Conservation (phyloP, 352 stramenopile species). For the Blastocystis sp. region DNA sequence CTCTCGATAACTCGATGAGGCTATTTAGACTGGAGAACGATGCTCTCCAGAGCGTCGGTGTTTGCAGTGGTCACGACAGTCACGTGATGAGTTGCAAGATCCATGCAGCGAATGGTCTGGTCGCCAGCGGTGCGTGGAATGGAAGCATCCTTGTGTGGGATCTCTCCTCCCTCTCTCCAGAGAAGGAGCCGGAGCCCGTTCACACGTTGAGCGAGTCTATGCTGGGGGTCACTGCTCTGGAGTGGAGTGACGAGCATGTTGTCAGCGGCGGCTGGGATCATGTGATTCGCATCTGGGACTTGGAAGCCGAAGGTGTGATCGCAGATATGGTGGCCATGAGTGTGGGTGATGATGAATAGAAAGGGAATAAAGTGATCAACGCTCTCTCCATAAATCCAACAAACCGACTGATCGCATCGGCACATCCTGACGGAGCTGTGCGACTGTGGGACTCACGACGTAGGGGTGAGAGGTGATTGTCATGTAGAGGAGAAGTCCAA, state of each 20-base stretch:
- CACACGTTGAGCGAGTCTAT: not conserved
- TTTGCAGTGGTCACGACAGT: not conserved
- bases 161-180: not conserved
- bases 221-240: not conserved
- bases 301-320: constrained; percentile 52
- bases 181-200: not conserved
- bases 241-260: not conserved
- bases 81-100: constrained; percentile 15
- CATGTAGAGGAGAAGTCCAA: constrained; percentile 53
- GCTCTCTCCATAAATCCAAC: not conserved
- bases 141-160: constrained; percentile 42
- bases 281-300: constrained; percentile 46
- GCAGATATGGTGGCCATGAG: not conserved
- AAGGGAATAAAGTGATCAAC: constrained; percentile 58
- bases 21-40: not conserved
- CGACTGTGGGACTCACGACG: constrained; percentile 47
- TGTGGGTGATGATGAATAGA: not conserved
- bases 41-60: not conserved
- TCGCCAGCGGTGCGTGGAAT: constrained; percentile 27
- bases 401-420: not conserved
- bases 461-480: not conserved
- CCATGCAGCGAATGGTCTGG: not conserved
- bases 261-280: constrained; percentile 58
- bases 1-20: constrained; percentile 1
- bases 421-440: constrained; percentile 25